These are phyloP conservation scores for Aspergillus melleus DNA, from an alignment of 2,329 filamentous ascomycete genomes.

Conservation along the genomic window DNA sequence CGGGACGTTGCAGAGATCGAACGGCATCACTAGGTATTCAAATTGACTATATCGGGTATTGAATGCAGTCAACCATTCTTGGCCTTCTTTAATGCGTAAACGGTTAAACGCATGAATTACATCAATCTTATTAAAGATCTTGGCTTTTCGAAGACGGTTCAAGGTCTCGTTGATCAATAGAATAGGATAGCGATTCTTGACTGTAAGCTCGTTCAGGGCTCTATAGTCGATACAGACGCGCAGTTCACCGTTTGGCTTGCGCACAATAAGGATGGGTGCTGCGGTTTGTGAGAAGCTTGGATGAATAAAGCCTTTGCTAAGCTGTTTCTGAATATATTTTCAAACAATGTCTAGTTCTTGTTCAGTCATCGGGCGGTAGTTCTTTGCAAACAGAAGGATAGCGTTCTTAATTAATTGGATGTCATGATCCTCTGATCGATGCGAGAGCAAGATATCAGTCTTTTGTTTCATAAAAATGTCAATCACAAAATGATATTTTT, in stretches of 20 bases:
- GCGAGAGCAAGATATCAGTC: too few species aligned
- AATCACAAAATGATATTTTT: background rate
- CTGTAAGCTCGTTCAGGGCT: background rate
- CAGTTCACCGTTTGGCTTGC: background rate
- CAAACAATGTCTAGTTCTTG: background rate
- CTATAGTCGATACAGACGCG: background rate
- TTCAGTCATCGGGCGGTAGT: background rate
- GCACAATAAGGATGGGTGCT: background rate
- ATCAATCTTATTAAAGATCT: background rate
- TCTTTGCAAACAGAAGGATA: background rate
- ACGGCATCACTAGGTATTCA: slow-evolving; percentile 29
- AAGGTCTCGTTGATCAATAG: background rate
- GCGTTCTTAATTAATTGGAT: background rate
- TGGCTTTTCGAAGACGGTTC: background rate
- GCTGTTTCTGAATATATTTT: background rate
- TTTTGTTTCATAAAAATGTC: background rate
- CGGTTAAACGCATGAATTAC: background rate
- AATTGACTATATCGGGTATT: slow-evolving; percentile 22
- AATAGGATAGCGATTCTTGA: background rate
- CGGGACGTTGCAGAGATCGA: slow-evolving; percentile 21
- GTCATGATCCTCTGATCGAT: background rate
- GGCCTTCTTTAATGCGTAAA: background rate
- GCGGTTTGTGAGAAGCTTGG: background rate
- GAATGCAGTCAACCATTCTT: background rate
- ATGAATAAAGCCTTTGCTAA: background rate